Percentiles rank a stretch among this genome's conserved stretches.
These are phyloP conservation scores for Boletus sensibilis DNA, from an alignment of 768 basidiomycete genomes.

Conservation along the genomic window DNA sequence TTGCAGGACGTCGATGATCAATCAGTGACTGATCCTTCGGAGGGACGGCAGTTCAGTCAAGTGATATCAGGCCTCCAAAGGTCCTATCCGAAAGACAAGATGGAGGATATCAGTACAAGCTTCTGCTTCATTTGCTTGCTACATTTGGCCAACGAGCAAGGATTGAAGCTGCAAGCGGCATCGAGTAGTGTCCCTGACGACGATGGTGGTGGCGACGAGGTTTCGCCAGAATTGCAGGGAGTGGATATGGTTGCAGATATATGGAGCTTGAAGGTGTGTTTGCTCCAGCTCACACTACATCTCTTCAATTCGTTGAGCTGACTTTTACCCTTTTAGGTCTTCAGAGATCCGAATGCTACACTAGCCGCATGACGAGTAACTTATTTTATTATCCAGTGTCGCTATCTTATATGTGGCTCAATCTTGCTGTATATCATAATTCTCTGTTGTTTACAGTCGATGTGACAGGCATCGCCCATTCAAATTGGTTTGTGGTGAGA, in stretches of 20 bases:
- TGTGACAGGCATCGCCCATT: not conserved
- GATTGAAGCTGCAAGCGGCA: conserved; percentile 72
- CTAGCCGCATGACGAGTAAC: conserved; percentile 24
- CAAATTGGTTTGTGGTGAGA: not conserved
- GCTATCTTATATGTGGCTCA: conserved; percentile 8
- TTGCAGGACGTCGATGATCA: conserved; percentile 54
- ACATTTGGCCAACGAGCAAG: conserved; percentile 96
- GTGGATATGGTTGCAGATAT: conserved; percentile 62
- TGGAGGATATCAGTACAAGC: conserved; percentile 97
- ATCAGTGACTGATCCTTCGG: conserved; percentile 58
- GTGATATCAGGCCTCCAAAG: conserved; percentile 81
- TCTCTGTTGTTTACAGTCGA: conserved; percentile 1
- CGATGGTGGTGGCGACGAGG: conserved; percentile 35
- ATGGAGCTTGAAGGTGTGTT: conserved; percentile 69
- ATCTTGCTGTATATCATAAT: conserved; percentile 9
- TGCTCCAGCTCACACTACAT: not conserved
- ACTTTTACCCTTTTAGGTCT: conserved; percentile 35
- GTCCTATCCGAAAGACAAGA: conserved; percentile 88
- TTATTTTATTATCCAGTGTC: conserved; percentile 20
- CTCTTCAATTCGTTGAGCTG: not conserved
- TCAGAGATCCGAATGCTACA: conserved; percentile 41
- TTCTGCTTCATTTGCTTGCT: conserved; percentile 99
- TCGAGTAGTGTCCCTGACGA: conserved; percentile 37
- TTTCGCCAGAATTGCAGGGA: conserved; percentile 35
- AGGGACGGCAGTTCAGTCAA: conserved; percentile 68